These are phyloP conservation scores for Cadophora sp. DNA, from an alignment of 2,329 filamentous ascomycete genomes.

Conservation along the genomic window DNA sequence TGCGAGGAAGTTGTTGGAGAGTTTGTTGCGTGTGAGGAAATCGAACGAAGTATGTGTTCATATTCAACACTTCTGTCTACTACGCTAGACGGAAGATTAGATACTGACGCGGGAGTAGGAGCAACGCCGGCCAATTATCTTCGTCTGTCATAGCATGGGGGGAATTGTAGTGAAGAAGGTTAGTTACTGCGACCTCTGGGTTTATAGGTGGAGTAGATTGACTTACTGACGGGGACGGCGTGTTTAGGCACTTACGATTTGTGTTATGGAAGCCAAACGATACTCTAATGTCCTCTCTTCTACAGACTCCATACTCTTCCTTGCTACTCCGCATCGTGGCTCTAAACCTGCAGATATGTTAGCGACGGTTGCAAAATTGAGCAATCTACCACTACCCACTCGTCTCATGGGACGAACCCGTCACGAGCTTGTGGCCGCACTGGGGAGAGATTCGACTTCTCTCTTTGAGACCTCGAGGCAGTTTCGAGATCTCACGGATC, in stretches of 20 bases:
- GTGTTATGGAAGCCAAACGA: neutral
- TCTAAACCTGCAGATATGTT: constrained; percentile 37
- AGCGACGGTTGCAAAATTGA: neutral
- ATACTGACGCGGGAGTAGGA: neutral
- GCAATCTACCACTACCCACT: no score
- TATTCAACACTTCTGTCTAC: neutral
- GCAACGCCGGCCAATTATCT: constrained; percentile 30
- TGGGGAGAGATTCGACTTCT: constrained; percentile 22
- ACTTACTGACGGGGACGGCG: no score
- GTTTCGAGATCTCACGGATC: constrained; percentile 30
- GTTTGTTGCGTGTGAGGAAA: constrained; percentile 12
- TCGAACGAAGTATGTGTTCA: neutral
- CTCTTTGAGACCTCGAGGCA: constrained; percentile 28
- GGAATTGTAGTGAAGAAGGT: constrained; percentile 35
- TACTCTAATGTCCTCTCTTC: constrained; percentile 37
- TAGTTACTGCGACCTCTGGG: neutral
- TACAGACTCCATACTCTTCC: constrained; percentile 47
- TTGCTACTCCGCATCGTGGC: constrained; percentile 50
- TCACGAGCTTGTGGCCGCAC: constrained; percentile 25
- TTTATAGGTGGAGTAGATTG: no score
- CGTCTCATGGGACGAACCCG: neutral
- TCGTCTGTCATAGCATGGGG: constrained; percentile 39
- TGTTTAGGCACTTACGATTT: constrained; percentile 26
- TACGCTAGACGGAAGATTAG: no score
- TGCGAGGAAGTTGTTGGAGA: constrained; percentile 27